Base-by-base conservation (phyloP, 2,329 filamentous ascomycete genomes). In the Penicillium sp. region DNA sequence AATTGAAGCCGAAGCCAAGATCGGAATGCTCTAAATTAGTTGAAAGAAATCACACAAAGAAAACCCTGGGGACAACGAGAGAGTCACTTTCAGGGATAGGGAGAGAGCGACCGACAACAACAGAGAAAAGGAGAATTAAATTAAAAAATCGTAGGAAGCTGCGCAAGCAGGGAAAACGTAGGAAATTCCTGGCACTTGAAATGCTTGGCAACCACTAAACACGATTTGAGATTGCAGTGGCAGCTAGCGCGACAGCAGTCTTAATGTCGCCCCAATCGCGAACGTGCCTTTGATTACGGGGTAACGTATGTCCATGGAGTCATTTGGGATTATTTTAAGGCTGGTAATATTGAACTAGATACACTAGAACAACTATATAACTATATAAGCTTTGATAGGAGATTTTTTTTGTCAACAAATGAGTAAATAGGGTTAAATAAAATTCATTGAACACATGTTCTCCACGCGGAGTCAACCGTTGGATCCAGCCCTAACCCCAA, bases 21-120 rank as follows among this genome's bases (percentile, higher is more conserved):
- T 27, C 25, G 20, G 43, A 45, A 20, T 18, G n/a, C n/a, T 29
- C 26, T 14, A 14, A 22, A 47, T 20, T 31, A 18, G 43, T 18
- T 45, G 6, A 23, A 27, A 45, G 15, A 31, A 29, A 29, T 26
- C 14, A 27, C 22, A 45, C 22, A 29, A 45, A 27, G 6, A 45
- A 25, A n/a, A 18, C 23, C 23, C 44, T 18, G 27, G 52, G 40
- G 55, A 58, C 52, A 55, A 55, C 49, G 55, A 58, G 45, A 46
- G 55, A 49, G 40, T 55, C 55, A 27, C 15, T 46, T 26, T 49
- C 35, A 46, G 37, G 25, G 35, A 35, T 33, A 33, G 11, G 27
- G 53, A 53, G 54, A 51, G 50, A 51, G 40, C 55, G 52, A 58
- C 55, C 33, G 42, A 35, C 15, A 51, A 20, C n/a, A 20, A 43